Conservation (phyloP, 768 basidiomycete genomes). For the Calocybe cyanea region DNA sequence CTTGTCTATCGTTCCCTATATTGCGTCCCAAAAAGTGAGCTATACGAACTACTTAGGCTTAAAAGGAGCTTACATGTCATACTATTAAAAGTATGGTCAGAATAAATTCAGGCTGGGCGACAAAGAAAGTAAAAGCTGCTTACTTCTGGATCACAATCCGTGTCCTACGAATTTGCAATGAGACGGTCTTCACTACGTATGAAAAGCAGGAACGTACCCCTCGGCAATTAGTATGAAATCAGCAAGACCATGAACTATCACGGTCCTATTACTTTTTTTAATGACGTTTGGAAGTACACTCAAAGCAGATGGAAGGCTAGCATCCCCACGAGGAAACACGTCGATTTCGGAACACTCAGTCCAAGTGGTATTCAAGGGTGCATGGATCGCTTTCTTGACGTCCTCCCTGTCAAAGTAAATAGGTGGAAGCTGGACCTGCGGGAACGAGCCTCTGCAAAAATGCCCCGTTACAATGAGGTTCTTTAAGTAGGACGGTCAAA, state of each 20-base stretch:
- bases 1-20: conserved; percentile 59
- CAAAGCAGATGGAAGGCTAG: conserved; percentile 57
- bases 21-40: neutral
- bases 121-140: conserved; percentile 13
- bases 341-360: conserved; percentile 53
- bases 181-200: neutral
- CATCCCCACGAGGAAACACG: conserved; percentile 63
- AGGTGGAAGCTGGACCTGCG: conserved; percentile 49
- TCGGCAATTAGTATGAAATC: conserved; percentile 75
- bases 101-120: neutral
- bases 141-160: conserved; percentile 66
- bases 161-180: conserved; percentile 33
- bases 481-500: no score
- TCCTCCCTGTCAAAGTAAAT: conserved; percentile 69
- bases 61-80: conserved; percentile 49
- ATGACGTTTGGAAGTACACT: conserved; percentile 72
- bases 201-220: conserved; percentile 44
- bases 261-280: conserved; percentile 64
- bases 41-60: conserved; percentile 7
- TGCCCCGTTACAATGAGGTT: neutral
- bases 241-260: conserved; percentile 69
- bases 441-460: conserved; percentile 50
- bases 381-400: conserved; percentile 70
- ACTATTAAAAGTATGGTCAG: conserved; percentile 17
- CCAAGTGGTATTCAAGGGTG: conserved; percentile 60